Evolutionary conservation across 176 grass and related monocot species (phyloP).

Genomic region (Microstegium vimineum): DNA sequence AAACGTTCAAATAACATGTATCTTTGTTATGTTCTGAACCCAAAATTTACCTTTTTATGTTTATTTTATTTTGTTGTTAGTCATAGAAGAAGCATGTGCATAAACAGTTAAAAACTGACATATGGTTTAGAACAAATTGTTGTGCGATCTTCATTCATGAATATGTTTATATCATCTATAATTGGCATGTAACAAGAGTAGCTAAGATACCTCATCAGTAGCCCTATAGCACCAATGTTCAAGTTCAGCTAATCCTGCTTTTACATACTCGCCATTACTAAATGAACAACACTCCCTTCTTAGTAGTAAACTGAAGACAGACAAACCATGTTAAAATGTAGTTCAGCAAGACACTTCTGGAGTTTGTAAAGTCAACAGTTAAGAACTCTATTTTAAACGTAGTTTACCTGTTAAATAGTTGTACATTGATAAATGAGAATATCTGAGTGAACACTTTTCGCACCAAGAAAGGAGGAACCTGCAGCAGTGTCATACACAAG

Average conservation of each 20-base stretch:
- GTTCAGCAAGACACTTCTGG: constrained; percentile 13
- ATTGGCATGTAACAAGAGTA: constrained; percentile 21
- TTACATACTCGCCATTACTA: constrained; percentile 95
- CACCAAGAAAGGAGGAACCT: constrained; percentile 99
- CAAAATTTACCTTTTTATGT: constrained; percentile 12
- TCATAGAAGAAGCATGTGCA: constrained; percentile 2
- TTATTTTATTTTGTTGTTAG: neutral
- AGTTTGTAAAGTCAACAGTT: neutral
- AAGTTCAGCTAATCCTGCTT: constrained; percentile 97
- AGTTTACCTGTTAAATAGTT: constrained; percentile 93
- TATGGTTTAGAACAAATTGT: constrained; percentile 17
- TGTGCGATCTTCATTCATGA: neutral
- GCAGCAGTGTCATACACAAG: neutral
- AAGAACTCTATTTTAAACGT: neutral
- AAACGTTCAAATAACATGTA: neutral
- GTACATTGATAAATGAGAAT: constrained; percentile 98
- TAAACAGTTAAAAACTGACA: neutral
- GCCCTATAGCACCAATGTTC: constrained; percentile 95
- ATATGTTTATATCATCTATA: constrained; percentile 12
- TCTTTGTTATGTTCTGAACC: neutral
- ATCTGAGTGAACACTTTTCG: constrained; percentile 97
- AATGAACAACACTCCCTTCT: constrained; percentile 99
- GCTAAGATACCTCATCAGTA: constrained; percentile 82
- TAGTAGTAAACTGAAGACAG: constrained; percentile 68
- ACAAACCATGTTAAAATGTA: constrained; percentile 25